phyloP scores from a whole-genome alignment of 1,139 yeast genomes.

The Casaregolazyma suthepensis region DNA sequence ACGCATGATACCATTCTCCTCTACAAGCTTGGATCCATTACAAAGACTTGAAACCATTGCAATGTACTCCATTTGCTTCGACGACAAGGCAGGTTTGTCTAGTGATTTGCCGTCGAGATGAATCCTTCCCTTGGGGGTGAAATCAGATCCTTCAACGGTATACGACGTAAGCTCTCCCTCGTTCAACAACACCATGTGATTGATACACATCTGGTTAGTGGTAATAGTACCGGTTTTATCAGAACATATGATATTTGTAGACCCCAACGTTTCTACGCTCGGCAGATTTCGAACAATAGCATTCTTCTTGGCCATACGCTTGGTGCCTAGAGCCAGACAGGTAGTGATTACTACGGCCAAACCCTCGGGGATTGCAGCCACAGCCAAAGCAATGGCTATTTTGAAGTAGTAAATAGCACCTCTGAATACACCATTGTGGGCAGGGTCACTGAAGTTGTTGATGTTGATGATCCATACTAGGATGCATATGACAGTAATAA shows the following conservation, averaged over 20 bases:
- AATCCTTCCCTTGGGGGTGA: slow-evolving; percentile 38
- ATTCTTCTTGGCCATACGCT: slow-evolving; percentile 43
- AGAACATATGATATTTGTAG: slow-evolving; percentile 51
- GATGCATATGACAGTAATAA: slow-evolving; percentile 39
- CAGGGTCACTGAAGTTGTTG: slow-evolving; percentile 38
- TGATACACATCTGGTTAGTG: slow-evolving; percentile 33
- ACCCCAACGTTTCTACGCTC: slow-evolving; percentile 33
- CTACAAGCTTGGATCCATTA: slow-evolving; percentile 32
- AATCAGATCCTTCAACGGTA: slow-evolving; percentile 39
- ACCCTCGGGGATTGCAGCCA: slow-evolving; percentile 48
- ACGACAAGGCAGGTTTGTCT: slow-evolving; percentile 9
- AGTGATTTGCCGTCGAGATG: slow-evolving; percentile 17
- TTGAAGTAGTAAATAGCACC: slow-evolving; percentile 47
- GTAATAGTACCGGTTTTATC: slow-evolving; percentile 73
- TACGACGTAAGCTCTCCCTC: slow-evolving; percentile 39
- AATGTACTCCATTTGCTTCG: slow-evolving; percentile 25
- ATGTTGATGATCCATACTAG: slow-evolving; percentile 41
- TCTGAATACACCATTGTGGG: slow-evolving; percentile 36
- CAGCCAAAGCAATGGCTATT: slow-evolving; percentile 47
- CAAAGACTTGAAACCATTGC: slow-evolving; percentile 32
- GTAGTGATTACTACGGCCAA: slow-evolving; percentile 47
- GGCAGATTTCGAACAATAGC: slow-evolving; percentile 45
- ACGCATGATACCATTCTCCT: slow-evolving; percentile 21
- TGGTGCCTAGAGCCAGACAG: slow-evolving; percentile 47
- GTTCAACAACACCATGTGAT: slow-evolving; percentile 33